These are phyloP conservation scores for Catenaria anguillulae DNA, from an alignment of 371 early-diverging fungal species.

Conservation along the genomic window DNA sequence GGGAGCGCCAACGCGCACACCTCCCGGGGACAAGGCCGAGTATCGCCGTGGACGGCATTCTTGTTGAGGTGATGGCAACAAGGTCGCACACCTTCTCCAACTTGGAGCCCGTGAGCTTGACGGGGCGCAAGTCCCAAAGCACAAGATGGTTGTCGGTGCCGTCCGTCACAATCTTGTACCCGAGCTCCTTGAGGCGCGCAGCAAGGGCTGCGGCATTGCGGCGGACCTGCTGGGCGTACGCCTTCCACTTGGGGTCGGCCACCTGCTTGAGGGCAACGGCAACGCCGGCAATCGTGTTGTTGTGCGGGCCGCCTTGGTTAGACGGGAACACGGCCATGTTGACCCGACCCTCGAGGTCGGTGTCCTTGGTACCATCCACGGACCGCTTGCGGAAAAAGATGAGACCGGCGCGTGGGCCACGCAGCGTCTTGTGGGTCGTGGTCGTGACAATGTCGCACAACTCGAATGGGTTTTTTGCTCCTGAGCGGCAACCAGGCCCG, in stretches of 20 bases:
- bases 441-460: slow-evolving; percentile 98
- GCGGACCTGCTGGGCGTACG: slow-evolving; percentile 85
- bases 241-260: slow-evolving; percentile 76
- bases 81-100: slow-evolving; percentile 93
- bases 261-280: slow-evolving; percentile 97
- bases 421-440: slow-evolving; percentile 98
- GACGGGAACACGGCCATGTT: slow-evolving; percentile 98
- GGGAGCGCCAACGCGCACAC: slow-evolving; percentile 76
- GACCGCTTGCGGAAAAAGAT: slow-evolving; percentile 92
- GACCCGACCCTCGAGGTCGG: slow-evolving; percentile 77
- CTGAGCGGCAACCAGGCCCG: slow-evolving; percentile 81
- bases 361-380: slow-evolving; percentile 41
- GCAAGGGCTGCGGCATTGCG: slow-evolving; percentile 76
- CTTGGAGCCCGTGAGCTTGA: slow-evolving; percentile 70
- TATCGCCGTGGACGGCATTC: slow-evolving; percentile 84
- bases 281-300: slow-evolving; percentile 98
- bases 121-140: slow-evolving; percentile 78
- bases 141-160: slow-evolving; percentile 93
- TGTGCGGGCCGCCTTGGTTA: slow-evolving; percentile 99
- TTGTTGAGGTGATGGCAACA: slow-evolving; percentile 86
- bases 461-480: slow-evolving; percentile 87
- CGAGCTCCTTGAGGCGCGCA: slow-evolving; percentile 45
- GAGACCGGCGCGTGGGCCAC: slow-evolving; percentile 97
- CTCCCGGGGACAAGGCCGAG: slow-evolving; percentile 81
- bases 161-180: slow-evolving; percentile 82